Evolutionary conservation across 202 grass and related monocot species (phyloP).

Genomic region (Panicum virgatum): DNA sequence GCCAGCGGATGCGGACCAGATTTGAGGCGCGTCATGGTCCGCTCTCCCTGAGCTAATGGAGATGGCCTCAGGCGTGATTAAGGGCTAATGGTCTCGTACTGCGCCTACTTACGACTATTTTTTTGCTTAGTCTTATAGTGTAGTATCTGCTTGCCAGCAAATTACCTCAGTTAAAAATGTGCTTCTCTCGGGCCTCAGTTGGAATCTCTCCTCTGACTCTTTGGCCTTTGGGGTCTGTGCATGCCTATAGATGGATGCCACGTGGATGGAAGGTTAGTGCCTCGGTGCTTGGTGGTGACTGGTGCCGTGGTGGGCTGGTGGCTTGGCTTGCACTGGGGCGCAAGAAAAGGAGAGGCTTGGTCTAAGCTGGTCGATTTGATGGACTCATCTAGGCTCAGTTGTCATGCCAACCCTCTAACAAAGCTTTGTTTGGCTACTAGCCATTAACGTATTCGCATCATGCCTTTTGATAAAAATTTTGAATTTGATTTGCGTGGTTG

Average conservation of each 20-base stretch:
- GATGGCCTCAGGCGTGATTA: background rate
- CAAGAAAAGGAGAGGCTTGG: slow-evolving; percentile 27
- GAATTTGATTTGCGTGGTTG: too few species aligned
- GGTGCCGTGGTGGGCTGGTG: slow-evolving; percentile 17
- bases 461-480: background rate
- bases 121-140: background rate
- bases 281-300: background rate
- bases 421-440: background rate
- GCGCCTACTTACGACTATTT: background rate
- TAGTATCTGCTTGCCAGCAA: slow-evolving; percentile 6
- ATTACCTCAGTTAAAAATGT: background rate
- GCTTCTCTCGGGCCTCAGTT: background rate
- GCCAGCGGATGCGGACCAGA: slow-evolving; percentile 29
- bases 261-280: slow-evolving; percentile 33
- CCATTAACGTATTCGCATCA: background rate
- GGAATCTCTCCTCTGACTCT: slow-evolving; percentile 33
- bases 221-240: background rate
- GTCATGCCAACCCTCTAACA: background rate
- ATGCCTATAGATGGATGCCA: background rate
- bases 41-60: background rate
- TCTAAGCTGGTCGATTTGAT: background rate
- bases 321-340: slow-evolving; percentile 25
- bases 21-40: slow-evolving; percentile 25
- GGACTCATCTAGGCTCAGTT: background rate
- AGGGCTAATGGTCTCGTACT: background rate